A percentile compares a stretch with the other conserved stretches of the same genome.
phyloP scores from a whole-genome alignment of 345 rosid genomes.

The Aquilaria sinensis region DNA sequence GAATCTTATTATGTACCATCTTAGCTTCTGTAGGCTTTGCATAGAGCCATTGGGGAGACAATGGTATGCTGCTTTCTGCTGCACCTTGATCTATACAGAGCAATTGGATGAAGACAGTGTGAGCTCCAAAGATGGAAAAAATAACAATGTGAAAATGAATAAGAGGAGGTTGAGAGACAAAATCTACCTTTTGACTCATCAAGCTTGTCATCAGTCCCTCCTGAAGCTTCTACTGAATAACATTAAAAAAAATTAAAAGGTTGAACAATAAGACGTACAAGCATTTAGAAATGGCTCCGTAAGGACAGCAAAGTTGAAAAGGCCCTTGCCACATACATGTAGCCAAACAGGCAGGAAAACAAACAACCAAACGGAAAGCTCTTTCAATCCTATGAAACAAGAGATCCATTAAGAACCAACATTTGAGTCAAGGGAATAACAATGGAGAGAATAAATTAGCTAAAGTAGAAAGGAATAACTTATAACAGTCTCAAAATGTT shows the following conservation, averaged over 20 bases:
- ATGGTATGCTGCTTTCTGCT: slow-evolving; percentile 76
- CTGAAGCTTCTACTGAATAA: slow-evolving; percentile 31
- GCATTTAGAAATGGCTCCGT: neutral
- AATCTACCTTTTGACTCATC: slow-evolving; percentile 47
- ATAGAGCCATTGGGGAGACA: slow-evolving; percentile 97
- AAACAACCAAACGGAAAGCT: neutral
- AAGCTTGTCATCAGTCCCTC: slow-evolving; percentile 33
- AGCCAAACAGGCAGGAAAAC: neutral
- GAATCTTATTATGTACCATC: slow-evolving; percentile 20
- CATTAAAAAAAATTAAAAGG: slow-evolving; percentile 5
- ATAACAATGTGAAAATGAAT: neutral
- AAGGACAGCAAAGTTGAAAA: neutral
- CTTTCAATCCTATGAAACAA: neutral
- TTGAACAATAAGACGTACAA: neutral
- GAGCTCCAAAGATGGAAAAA: neutral
- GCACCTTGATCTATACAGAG: slow-evolving; percentile 51
- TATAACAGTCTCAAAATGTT: no score
- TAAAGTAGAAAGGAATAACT: no score
- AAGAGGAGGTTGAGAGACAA: neutral
- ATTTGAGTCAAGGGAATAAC: neutral
- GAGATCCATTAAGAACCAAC: neutral
- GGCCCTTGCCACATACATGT: neutral
- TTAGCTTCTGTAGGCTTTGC: slow-evolving; percentile 61
- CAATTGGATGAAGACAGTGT: slow-evolving; percentile 2
- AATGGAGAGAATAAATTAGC: neutral